These are phyloP conservation scores for Rhodosporidiobolus odoratus DNA, from an alignment of 768 basidiomycete genomes.

Conservation along the genomic window DNA sequence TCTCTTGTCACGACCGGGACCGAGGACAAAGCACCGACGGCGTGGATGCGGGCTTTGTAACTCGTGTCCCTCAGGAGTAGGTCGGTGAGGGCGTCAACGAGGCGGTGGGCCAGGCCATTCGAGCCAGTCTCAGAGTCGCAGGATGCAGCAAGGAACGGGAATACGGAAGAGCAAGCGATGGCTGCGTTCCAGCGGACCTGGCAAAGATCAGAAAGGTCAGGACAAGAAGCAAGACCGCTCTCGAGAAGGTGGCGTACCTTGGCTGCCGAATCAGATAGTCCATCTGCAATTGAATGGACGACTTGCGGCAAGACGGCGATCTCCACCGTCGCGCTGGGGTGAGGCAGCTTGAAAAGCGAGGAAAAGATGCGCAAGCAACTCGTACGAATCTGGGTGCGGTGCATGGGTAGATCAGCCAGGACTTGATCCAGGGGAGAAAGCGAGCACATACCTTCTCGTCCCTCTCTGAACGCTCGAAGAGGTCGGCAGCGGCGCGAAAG, in stretches of 20 bases:
- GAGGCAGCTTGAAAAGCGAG: neutral
- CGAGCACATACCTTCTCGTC: too few relatives aligned
- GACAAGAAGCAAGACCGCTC: too few relatives aligned
- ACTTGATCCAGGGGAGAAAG: too few relatives aligned
- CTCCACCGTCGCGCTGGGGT: neutral
- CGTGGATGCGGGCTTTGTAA: constrained; percentile 34
- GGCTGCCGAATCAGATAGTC: neutral
- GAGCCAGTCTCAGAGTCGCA: neutral
- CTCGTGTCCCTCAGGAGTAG: neutral
- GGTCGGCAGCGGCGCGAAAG: neutral
- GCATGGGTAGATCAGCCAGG: too few relatives aligned
- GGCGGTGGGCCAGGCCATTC: neutral
- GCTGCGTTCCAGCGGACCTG: constrained; percentile 37
- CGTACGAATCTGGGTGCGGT: constrained; percentile 2
- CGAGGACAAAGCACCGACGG: neutral
- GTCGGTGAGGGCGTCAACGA: neutral
- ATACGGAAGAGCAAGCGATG: neutral
- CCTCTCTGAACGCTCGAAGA: too few relatives aligned
- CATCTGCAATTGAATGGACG: neutral
- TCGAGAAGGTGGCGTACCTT: neutral
- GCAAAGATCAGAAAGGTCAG: neutral
- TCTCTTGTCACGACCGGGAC: too few relatives aligned
- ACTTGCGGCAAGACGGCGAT: too few relatives aligned
- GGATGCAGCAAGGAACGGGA: neutral
- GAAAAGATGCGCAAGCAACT: constrained; percentile 22